Conservation (phyloP, 495 filamentous ascomycete genomes). For the Aspergillus baeticus region DNA sequence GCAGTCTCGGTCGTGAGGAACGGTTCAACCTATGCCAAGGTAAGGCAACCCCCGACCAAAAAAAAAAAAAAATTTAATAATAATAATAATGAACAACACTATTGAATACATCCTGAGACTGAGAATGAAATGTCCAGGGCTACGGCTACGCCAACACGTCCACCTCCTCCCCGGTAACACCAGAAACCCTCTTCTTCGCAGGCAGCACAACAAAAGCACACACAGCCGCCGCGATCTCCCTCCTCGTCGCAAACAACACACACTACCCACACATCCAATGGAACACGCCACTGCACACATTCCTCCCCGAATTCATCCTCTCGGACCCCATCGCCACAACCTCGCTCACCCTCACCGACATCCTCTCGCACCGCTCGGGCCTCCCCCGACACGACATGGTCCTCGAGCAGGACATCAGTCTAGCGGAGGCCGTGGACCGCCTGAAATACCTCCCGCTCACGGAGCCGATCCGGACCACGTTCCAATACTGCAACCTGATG, state of each 20-base stretch:
- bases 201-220: slow-evolving; percentile 59
- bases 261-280: slow-evolving; percentile 37
- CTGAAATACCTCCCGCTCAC: slow-evolving; percentile 44
- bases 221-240: slow-evolving; percentile 47
- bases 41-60: too few relatives aligned
- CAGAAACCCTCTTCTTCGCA: slow-evolving; percentile 40
- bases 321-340: slow-evolving; percentile 39
- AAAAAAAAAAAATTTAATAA: too few relatives aligned
- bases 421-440: slow-evolving; percentile 30
- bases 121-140: too few relatives aligned
- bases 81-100: too few relatives aligned
- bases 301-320: slow-evolving; percentile 57
- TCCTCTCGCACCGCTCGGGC: slow-evolving; percentile 50
- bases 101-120: too few relatives aligned
- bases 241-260: slow-evolving; percentile 42
- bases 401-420: slow-evolving; percentile 23
- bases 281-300: slow-evolving; percentile 44
- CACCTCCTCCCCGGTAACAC: slow-evolving; percentile 40
- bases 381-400: slow-evolving; percentile 44
- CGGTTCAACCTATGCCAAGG: slow-evolving; percentile 41
- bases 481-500: slow-evolving; percentile 55
- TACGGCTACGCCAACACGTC: slow-evolving; percentile 43
- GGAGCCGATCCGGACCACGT: slow-evolving; percentile 37
- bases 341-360: slow-evolving; percentile 49
- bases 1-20: slow-evolving; percentile 49